Evolutionary conservation across 768 basidiomycete species (phyloP).

Genomic region (Termitomyces sp.): DNA sequence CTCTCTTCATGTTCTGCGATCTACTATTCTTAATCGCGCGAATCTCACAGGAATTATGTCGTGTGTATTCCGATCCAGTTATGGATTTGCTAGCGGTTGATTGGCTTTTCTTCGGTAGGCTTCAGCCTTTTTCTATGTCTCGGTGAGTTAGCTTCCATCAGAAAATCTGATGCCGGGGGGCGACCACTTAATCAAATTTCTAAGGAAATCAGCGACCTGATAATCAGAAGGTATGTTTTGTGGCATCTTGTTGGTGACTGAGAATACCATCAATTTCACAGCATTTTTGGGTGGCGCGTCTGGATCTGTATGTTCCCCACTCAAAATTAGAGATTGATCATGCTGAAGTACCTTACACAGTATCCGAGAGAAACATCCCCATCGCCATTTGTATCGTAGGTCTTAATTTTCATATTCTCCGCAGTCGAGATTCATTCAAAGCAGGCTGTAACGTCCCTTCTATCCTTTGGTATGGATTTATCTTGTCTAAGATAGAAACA

Average conservation of each 20-base stretch:
- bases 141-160: not conserved
- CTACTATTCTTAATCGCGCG: too few relatives aligned
- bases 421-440: not conserved
- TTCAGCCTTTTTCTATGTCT: not conserved
- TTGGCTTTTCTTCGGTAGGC: not conserved
- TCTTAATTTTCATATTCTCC: not conserved
- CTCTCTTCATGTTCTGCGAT: not conserved
- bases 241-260: not conserved
- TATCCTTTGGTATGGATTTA: not conserved
- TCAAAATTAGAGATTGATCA: not conserved
- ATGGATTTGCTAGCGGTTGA: not conserved
- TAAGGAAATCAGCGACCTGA: constrained; percentile 4
- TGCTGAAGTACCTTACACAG: not conserved
- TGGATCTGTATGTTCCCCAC: constrained; percentile 3
- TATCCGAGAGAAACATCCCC: not conserved
- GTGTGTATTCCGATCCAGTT: not conserved
- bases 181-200: not conserved
- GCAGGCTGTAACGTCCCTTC: not conserved
- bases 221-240: constrained; percentile 6
- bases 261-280: not conserved
- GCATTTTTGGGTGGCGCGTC: constrained; percentile 8
- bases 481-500: not conserved
- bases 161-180: too few relatives aligned
- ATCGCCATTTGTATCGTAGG: not conserved
- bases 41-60: not conserved